Percentiles rank a stretch among this genome's conserved stretches.
Conservation (phyloP, 1,284 basidiomycete genomes). For the Ganoderma meredithae region DNA sequence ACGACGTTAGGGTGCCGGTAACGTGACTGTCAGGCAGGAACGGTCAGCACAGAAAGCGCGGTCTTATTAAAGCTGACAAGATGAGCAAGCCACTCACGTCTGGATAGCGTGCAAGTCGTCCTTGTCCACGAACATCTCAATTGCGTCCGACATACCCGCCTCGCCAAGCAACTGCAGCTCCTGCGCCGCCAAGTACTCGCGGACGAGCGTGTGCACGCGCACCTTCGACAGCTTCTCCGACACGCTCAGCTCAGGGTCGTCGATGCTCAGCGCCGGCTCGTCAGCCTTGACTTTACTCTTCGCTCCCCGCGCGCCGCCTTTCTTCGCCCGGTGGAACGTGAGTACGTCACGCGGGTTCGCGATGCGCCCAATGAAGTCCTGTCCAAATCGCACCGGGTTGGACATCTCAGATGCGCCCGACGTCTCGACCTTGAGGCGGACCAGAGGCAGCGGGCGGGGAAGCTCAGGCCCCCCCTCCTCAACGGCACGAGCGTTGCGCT, state of each 20-base stretch:
- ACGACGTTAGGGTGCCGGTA: slow-evolving; percentile 60
- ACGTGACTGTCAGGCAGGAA: slow-evolving; percentile 67
- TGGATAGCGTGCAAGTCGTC: slow-evolving; percentile 93
- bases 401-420: slow-evolving; percentile 89
- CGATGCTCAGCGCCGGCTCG: slow-evolving; percentile 76
- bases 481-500: slow-evolving; percentile 70
- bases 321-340: slow-evolving; percentile 88
- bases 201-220: slow-evolving; percentile 81
- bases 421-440: slow-evolving; percentile 93
- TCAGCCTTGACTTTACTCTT: slow-evolving; percentile 66
- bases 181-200: slow-evolving; percentile 89
- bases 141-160: slow-evolving; percentile 88
- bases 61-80: neutral
- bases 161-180: slow-evolving; percentile 89
- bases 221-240: slow-evolving; percentile 76
- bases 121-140: slow-evolving; percentile 94
- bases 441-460: slow-evolving; percentile 83
- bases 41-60: neutral
- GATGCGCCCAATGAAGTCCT: slow-evolving; percentile 90
- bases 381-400: slow-evolving; percentile 96
- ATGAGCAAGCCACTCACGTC: slow-evolving; percentile 58
- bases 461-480: slow-evolving; percentile 75
- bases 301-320: slow-evolving; percentile 46
- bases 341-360: slow-evolving; percentile 96
- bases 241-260: slow-evolving; percentile 69